Evolutionary conservation across 768 basidiomycete genomes (phyloP), one percentile per base, ranked within the genome.

Genomic region (Russula brevipes): DNA sequence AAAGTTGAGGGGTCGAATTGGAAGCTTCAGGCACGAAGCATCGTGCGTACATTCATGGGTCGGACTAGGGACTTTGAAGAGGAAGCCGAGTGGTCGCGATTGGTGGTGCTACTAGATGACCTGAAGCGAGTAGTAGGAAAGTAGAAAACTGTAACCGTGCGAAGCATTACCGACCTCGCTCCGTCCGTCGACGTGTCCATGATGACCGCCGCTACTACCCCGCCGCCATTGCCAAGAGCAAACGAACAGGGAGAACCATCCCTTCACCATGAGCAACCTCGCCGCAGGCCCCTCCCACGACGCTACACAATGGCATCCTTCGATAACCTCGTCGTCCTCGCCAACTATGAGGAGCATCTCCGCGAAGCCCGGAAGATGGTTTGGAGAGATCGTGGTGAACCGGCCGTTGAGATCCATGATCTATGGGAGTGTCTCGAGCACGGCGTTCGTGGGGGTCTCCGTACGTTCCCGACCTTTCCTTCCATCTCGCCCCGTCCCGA

Each of bases 31-130:
- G 91, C 86, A 49, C 81, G 88, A 58, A 94, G 92, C 64, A 79
- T 98, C 60, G 82, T 98, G 63, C 80, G 95, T 75, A 89, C 87
- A 56, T 98, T 98, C 75, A 82, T 91, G 75, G 95, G 90, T 7
- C 79, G 91, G 63, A 92, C 91, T 63, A 86, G 79, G 73, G 91
- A 77, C 61, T 98, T 94, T 67, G 90, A 88, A 73, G 94, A 94
- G 56, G 91, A 97, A 72, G 81, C 85, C 4, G 94, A 93, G 76
- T 98, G 90, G 87, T 72, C 77, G 33, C 77, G 79, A 65, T 76
- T 98, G 70, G 78, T 79, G 69, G 82, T 80, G 64, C 72, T 94
- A 69, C 77, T 85, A 70, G 85, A 86, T 46, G 89, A 91, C 54
- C 69, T 90, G 64, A 81, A 81, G 68, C 79, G 77, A 51, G 76